Conservation (phyloP, 2,329 filamentous ascomycete genomes). For the Periconia sp. region DNA sequence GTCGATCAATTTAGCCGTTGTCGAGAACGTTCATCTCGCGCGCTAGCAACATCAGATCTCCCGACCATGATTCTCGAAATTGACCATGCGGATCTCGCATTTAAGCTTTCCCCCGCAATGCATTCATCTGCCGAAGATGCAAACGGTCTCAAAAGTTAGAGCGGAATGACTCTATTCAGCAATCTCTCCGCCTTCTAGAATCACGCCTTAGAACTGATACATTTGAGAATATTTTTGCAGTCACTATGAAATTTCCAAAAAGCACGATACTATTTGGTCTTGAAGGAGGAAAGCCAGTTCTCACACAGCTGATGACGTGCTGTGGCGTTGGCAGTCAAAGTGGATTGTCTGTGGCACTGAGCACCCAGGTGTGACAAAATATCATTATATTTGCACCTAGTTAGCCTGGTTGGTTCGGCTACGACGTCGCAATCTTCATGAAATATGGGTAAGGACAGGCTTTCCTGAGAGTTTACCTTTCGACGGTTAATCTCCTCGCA, state of each 20-base stretch:
- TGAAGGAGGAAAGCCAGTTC: too few relatives aligned
- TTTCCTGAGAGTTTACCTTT: conserved; percentile 15
- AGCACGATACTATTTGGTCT: too few relatives aligned
- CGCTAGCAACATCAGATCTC: conserved; percentile 20
- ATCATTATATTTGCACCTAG: conserved; percentile 20
- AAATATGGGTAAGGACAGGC: conserved; percentile 23
- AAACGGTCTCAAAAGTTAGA: conserved; percentile 15
- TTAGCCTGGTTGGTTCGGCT: conserved; percentile 26
- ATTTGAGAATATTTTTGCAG: too few relatives aligned
- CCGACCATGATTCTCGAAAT: conserved; percentile 17
- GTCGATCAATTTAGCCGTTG: conserved; percentile 32
- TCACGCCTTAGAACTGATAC: too few relatives aligned
- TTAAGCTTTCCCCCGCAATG: conserved; percentile 39
- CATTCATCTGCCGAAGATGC: conserved; percentile 34
- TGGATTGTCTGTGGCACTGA: conserved; percentile 18
- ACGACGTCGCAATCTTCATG: conserved; percentile 26
- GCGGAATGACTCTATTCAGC: conserved; percentile 13
- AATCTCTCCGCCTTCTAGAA: conserved; percentile 4
- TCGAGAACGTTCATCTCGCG: conserved; percentile 25
- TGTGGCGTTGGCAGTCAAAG: conserved; percentile 10
- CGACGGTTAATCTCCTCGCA: conserved; percentile 29
- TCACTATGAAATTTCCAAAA: too few relatives aligned
- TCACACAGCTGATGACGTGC: conserved; percentile 5
- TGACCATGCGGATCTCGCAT: conserved; percentile 20
- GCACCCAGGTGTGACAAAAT: conserved; percentile 25